Base-by-base conservation (phyloP, 1,284 basidiomycete genomes). In the Leccinum fuscescens region DNA sequence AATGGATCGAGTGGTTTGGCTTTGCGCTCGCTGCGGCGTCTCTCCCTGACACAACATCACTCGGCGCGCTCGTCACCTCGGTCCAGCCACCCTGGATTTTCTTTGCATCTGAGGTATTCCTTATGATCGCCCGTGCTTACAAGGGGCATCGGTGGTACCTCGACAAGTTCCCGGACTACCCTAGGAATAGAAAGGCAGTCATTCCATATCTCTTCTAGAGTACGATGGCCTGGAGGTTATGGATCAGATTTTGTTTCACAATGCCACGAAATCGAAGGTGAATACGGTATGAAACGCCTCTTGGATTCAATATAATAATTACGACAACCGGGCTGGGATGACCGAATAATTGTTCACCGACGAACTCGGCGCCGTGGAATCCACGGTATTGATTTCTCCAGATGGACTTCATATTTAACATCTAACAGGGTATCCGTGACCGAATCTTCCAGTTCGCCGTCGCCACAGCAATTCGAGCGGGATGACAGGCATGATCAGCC, bases 1-100 rank as follows among this genome's bases (percentile, higher is more conserved):
- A 96, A 74, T 97, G 92, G 92, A 66, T 88, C 57, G 93, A 95
- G 75, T 95, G 92, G 92, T 69, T 85, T 8, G 90, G 88, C 8
- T 94, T 88, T 69, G 89, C 92, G 1, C 70, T 93, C 31, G 89
- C 90, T 2, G 82, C 86, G 29, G 75, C 79, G 0, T 79, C 83
- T 0, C 15, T 72, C 4, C 81, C 77, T 1, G 65, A 66, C 4
- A 57, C 71, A 54, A 63, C 67, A 14, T 76, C 74, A 8, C 56
- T 73, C 20, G 55, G 58, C 3, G 61, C 66, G 1, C 80, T 83
- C 58, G 65, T 74, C 14, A 77, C 79, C 1, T 71, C 72, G 14
- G 64, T 88, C 20, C 77, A 84, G 1, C 89, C 92, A 0, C 87
- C 90, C 1, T 93, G 87, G 81, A 77, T 91, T 44, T 96, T 96